phyloP scores from a whole-genome alignment of 805 yeast genomes.

The Dipodascus albidus region DNA sequence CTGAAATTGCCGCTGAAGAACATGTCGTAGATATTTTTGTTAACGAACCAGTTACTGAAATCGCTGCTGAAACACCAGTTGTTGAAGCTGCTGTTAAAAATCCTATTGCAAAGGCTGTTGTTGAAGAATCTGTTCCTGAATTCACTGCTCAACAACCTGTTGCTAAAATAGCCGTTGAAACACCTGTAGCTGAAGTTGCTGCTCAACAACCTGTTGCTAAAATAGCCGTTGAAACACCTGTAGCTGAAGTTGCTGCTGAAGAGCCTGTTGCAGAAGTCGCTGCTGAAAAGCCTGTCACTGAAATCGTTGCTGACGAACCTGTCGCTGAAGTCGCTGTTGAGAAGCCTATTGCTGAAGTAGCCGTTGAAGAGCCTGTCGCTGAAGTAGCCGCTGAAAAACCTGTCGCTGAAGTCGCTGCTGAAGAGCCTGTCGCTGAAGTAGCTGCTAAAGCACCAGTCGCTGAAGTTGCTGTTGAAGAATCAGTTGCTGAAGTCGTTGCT shows the following conservation, averaged over 20 bases:
- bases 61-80: neutral
- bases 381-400: neutral
- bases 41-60: neutral
- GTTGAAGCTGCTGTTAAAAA: neutral
- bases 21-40: too few relatives aligned
- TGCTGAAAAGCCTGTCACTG: neutral
- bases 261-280: neutral
- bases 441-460: neutral
- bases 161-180: neutral
- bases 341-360: neutral
- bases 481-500: neutral
- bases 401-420: neutral
- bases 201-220: neutral
- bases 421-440: neutral
- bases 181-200: neutral
- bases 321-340: neutral
- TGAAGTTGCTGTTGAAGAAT: neutral
- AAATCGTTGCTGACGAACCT: neutral
- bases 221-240: neutral
- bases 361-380: neutral
- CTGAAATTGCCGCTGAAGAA: too few relatives aligned
- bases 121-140: neutral
- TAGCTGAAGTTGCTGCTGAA: neutral
- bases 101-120: neutral
- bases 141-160: neutral